A percentile compares a stretch with the other conserved stretches of the same genome.
These are phyloP conservation scores for Fusarium pseudograminearum DNA, from an alignment of 2,329 filamentous ascomycete species.

Conservation along the genomic window DNA sequence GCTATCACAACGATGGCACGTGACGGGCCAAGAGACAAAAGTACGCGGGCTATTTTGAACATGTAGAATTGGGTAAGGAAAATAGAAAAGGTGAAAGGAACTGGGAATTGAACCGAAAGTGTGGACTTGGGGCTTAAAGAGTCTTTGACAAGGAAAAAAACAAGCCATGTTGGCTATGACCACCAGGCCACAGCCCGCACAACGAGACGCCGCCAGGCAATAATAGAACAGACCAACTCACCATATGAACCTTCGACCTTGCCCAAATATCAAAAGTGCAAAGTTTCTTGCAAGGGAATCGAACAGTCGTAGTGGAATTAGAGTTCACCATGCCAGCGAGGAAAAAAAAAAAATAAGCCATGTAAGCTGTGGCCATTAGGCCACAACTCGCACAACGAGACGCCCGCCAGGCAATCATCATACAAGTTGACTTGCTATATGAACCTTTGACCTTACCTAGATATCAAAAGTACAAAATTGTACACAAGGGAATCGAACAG, in stretches of 20 bases:
- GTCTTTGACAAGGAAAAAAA: neutral
- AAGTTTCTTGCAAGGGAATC: too few relatives aligned
- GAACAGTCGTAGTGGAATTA: neutral
- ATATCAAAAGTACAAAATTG: too few relatives aligned
- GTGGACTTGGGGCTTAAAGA: neutral
- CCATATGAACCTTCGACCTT: neutral
- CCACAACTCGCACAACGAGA: neutral
- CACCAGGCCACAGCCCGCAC: neutral
- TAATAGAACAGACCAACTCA: neutral
- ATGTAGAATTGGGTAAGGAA: too few relatives aligned
- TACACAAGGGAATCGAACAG: too few relatives aligned
- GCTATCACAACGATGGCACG: neutral
- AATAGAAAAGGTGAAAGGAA: neutral
- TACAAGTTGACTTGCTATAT: neutral
- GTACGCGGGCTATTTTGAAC: neutral
- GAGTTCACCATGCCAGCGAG: rapidly evolving
- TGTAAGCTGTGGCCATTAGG: neutral
- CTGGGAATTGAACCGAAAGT: neutral
- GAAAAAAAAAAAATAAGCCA: neutral
- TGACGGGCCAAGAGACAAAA: neutral
- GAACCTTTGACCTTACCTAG: neutral
- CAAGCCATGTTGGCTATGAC: neutral
- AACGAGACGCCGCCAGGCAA: neutral
- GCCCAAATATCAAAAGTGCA: neutral
- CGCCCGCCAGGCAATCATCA: neutral